Percentiles rank a stretch among this genome's conserved stretches.
Conservation (phyloP, 148 eudicot genomes). For the Salicornia ramosissima region DNA sequence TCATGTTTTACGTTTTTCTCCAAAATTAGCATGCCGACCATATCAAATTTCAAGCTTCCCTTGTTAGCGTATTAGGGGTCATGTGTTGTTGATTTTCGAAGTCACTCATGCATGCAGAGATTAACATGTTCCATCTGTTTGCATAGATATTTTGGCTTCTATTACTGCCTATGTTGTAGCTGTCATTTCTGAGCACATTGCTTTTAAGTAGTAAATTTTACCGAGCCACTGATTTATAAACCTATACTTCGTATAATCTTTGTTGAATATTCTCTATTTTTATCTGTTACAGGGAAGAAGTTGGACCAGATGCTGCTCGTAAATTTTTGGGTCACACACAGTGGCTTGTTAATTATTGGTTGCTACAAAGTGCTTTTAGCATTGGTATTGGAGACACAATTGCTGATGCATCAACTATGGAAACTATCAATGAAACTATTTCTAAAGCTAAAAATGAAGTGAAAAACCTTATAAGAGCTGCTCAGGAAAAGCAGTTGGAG, state of each 20-base stretch:
- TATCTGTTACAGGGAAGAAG: slow-evolving; percentile 98
- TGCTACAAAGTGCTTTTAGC: slow-evolving; percentile 85
- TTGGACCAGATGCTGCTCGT: slow-evolving; percentile 99
- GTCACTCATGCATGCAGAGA: background rate
- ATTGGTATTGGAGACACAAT: slow-evolving; percentile 99
- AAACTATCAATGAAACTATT: slow-evolving; percentile 79
- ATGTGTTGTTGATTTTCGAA: background rate
- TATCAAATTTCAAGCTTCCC: background rate
- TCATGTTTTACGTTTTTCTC: background rate
- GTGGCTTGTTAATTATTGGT: slow-evolving; percentile 99
- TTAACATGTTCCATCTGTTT: background rate
- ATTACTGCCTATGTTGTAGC: background rate
- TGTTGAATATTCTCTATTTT: too few species aligned
- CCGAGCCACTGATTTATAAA: too few species aligned
- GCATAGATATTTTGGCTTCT: background rate
- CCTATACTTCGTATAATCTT: too few species aligned
- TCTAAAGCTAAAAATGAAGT: slow-evolving; percentile 90
- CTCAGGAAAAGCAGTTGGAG: slow-evolving; percentile 79
- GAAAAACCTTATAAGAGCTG: slow-evolving; percentile 70
- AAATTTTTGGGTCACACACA: slow-evolving; percentile 98
- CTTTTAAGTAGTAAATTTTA: background rate
- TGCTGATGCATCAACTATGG: slow-evolving; percentile 98
- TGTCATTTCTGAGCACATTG: background rate
- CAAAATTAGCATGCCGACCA: too few species aligned
- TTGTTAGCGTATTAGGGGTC: background rate